phyloP scores from a whole-genome alignment of 768 basidiomycete genomes.

The Leccinum broughii region DNA sequence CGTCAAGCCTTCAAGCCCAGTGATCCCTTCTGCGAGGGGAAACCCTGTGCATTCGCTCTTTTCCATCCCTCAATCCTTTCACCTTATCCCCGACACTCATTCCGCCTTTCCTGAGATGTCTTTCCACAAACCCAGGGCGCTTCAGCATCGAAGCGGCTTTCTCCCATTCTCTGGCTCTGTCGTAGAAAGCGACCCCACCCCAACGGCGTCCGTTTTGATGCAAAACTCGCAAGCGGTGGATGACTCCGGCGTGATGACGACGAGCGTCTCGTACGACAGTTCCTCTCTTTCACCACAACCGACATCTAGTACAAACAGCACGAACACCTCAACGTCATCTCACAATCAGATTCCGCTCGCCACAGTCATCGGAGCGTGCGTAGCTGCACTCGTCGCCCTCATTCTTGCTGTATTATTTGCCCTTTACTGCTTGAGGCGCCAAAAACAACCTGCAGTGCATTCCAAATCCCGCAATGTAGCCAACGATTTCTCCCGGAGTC shows the following conservation, averaged over 20 bases:
- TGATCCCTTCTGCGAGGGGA: slow-evolving; percentile 28
- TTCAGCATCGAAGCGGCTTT: slow-evolving; percentile 17
- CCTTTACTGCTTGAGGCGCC: slow-evolving; percentile 52
- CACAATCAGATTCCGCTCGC: slow-evolving; percentile 33
- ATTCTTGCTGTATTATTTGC: slow-evolving; percentile 51
- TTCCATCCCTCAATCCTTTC: slow-evolving; percentile 5
- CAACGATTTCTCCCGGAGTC: slow-evolving; percentile 46
- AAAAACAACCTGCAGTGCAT: slow-evolving; percentile 21
- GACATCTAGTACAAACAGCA: slow-evolving; percentile 8
- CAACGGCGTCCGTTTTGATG: slow-evolving; percentile 26
- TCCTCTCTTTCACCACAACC: neutral
- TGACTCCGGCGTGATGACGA: neutral
- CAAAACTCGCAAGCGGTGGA: slow-evolving; percentile 18
- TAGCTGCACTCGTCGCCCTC: slow-evolving; percentile 57
- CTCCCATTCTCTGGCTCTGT: slow-evolving; percentile 26
- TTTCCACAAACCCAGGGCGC: slow-evolving; percentile 1
- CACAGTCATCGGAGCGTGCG: slow-evolving; percentile 63
- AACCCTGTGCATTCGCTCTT: slow-evolving; percentile 15
- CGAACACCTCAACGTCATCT: slow-evolving; percentile 14
- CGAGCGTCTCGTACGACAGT: slow-evolving; percentile 19
- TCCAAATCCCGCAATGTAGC: slow-evolving; percentile 41
- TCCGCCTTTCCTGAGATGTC: slow-evolving; percentile 18
- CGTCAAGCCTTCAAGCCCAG: too few relatives aligned
- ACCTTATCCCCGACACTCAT: slow-evolving; percentile 3
- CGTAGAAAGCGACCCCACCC: slow-evolving; percentile 24